Conservation (phyloP, 768 basidiomycete genomes). For the Nevesoporus exiguus region DNA sequence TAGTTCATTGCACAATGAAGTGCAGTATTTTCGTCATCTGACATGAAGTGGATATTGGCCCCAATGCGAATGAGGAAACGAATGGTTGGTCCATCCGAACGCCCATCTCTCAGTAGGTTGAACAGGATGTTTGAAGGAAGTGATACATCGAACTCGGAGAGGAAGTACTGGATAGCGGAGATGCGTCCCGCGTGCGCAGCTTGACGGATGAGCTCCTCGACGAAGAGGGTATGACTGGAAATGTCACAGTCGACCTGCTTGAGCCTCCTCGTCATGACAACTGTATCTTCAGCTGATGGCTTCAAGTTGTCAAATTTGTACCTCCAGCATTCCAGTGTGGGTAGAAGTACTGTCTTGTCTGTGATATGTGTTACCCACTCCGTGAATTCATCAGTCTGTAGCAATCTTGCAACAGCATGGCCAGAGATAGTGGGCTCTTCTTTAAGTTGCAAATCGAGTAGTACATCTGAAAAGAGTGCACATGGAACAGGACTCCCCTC, state of each 20-base stretch:
- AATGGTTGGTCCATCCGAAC: too few relatives aligned
- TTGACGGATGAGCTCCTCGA: not conserved
- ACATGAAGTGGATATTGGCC: too few relatives aligned
- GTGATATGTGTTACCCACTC: not conserved
- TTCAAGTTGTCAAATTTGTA: not conserved
- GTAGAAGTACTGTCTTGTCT: not conserved
- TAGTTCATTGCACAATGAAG: not conserved
- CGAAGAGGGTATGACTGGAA: not conserved
- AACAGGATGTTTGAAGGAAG: too few relatives aligned
- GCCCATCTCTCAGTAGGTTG: too few relatives aligned
- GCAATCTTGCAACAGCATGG: not conserved
- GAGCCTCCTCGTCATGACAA: slow-evolving; percentile 2
- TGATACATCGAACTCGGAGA: too few relatives aligned
- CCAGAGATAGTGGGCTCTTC: not conserved
- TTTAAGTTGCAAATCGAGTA: too few relatives aligned
- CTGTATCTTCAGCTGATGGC: not conserved
- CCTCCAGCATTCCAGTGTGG: not conserved
- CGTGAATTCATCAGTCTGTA: slow-evolving; percentile 15
- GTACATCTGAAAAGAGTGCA: not conserved
- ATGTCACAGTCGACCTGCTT: not conserved
- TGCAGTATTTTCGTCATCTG: not conserved
- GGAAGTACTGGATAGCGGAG: too few relatives aligned
- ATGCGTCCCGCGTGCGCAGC: not conserved
- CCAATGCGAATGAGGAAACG: too few relatives aligned
- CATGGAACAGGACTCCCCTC: not conserved